A percentile compares a stretch with the other conserved stretches of the same genome.
Conservation (phyloP, 805 yeast species). For the Candida nemodendra region DNA sequence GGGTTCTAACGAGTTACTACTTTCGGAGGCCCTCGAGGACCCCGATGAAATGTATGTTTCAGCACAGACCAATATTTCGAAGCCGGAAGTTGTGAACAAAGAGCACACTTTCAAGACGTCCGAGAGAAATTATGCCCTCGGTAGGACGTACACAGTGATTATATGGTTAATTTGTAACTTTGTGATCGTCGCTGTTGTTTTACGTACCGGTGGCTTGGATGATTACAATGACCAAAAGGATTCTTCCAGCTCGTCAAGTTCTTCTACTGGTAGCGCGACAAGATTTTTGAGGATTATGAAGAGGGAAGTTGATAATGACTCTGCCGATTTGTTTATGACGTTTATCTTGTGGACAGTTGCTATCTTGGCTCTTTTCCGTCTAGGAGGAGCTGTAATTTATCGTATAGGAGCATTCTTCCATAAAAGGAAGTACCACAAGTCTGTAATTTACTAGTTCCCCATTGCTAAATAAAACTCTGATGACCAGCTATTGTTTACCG, state of each 20-base stretch:
- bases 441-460: background rate
- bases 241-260: slow-evolving; percentile 19
- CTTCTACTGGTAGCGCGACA: slow-evolving; percentile 6
- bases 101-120: slow-evolving; percentile 22
- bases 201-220: slow-evolving; percentile 77
- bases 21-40: slow-evolving; percentile 31
- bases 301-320: slow-evolving; percentile 19
- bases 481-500: no score
- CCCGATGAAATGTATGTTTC: slow-evolving; percentile 29
- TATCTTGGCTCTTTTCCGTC: slow-evolving; percentile 74
- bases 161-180: slow-evolving; percentile 86
- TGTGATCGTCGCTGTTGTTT: slow-evolving; percentile 72
- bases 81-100: slow-evolving; percentile 49
- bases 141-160: slow-evolving; percentile 84
- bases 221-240: slow-evolving; percentile 28
- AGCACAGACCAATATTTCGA: slow-evolving; percentile 27
- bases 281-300: slow-evolving; percentile 35
- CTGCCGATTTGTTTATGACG: slow-evolving; percentile 59
- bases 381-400: slow-evolving; percentile 67
- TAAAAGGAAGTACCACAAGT: slow-evolving; percentile 22
- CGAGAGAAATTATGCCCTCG: slow-evolving; percentile 78
- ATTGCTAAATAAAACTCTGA: no score
- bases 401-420: slow-evolving; percentile 22
- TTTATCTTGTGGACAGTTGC: slow-evolving; percentile 93
- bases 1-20: slow-evolving; percentile 18